Conservation (phyloP, 2,329 filamentous ascomycete genomes). For the Botrytis paeoniae region DNA sequence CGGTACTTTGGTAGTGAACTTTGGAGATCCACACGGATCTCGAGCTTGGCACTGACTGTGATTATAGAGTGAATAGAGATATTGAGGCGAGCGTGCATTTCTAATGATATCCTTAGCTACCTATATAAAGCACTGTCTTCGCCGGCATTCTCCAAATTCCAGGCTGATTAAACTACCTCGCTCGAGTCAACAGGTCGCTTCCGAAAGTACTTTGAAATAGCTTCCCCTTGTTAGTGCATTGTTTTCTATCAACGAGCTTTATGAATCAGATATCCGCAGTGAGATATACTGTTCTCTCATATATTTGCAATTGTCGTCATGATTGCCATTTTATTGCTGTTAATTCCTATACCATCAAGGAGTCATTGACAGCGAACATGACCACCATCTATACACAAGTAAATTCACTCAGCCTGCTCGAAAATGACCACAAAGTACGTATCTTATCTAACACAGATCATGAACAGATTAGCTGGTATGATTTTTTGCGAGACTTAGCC, state of each 20-base stretch:
- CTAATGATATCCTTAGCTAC: neutral
- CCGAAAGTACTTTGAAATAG: neutral
- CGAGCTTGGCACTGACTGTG: neutral
- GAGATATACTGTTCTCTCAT: neutral
- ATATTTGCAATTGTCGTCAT: neutral
- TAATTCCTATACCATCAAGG: neutral
- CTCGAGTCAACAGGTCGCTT: rapidly evolving
- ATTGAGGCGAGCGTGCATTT: neutral
- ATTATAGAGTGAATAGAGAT: neutral
- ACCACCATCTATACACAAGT: neutral
- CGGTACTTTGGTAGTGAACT: neutral
- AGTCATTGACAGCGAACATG: neutral
- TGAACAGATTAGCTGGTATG: neutral
- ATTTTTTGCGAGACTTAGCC: neutral
- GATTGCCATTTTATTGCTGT: neutral
- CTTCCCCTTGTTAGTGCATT: neutral
- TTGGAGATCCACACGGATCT: neutral
- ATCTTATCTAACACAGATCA: neutral
- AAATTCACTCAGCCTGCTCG: neutral
- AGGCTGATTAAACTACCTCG: rapidly evolving
- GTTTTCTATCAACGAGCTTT: neutral
- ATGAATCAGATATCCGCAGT: neutral
- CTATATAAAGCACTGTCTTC: neutral
- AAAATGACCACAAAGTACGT: neutral
- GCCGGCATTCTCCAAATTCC: rapidly evolving